A percentile compares a stretch with the other conserved stretches of the same genome.
Conservation (phyloP, 768 basidiomycete species). For the Asterophora lycoperdoides region DNA sequence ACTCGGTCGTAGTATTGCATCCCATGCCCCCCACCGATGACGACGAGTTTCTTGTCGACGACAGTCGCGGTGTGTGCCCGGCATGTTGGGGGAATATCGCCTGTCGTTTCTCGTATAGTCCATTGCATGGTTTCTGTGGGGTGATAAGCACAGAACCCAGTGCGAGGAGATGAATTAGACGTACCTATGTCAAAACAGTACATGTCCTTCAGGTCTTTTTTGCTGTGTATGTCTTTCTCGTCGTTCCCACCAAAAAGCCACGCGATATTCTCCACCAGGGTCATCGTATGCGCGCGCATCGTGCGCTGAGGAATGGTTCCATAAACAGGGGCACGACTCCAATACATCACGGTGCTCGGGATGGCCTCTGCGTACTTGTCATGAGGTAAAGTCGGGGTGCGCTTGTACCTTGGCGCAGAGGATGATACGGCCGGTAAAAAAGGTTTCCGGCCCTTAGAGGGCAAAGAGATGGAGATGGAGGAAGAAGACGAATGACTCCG, state of each 20-base stretch:
- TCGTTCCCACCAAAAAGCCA: conserved; percentile 93
- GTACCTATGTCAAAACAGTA: conserved; percentile 84
- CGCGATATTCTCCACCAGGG: conserved; percentile 73
- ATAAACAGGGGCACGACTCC: conserved; percentile 80
- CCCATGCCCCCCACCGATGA: conserved; percentile 87
- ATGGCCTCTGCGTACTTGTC: conserved; percentile 54
- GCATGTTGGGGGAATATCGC: conserved; percentile 78
- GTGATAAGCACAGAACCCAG: background rate
- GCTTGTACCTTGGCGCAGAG: conserved; percentile 35
- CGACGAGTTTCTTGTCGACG: conserved; percentile 72
- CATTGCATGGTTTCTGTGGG: conserved; percentile 81
- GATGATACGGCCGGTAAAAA: background rate
- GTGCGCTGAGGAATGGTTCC: conserved; percentile 61
- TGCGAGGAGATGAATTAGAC: conserved; percentile 4
- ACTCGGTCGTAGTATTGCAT: conserved; percentile 78
- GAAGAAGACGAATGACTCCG: conserved; percentile 20
- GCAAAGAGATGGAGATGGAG: conserved; percentile 10
- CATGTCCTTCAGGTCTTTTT: conserved; percentile 71
- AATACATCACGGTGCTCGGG: conserved; percentile 78
- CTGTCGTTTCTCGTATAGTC: conserved; percentile 71
- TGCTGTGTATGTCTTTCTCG: conserved; percentile 53
- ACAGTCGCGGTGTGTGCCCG: conserved; percentile 87
- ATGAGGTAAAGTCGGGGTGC: conserved; percentile 57
- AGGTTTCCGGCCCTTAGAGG: conserved; percentile 21
- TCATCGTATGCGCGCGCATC: conserved; percentile 81